phyloP scores from a whole-genome alignment of 2,329 filamentous ascomycete species.

The Monosporascus sp. region DNA sequence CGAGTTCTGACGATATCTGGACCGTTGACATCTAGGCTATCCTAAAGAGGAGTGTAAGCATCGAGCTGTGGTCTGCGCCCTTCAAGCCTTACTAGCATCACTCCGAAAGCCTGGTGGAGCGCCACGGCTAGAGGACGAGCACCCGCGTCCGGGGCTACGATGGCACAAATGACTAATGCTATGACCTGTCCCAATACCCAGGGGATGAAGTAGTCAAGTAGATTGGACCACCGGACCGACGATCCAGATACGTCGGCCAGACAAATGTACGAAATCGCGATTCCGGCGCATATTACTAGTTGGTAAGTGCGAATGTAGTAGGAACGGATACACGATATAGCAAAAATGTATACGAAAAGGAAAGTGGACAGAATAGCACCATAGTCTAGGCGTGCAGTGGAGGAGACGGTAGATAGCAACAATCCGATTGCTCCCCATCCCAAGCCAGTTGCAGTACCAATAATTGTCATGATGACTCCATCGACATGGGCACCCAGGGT shows the following conservation, averaged over 20 bases:
- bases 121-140: slow-evolving; percentile 44
- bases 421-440: slow-evolving; percentile 51
- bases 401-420: slow-evolving; percentile 47
- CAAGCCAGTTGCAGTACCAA: slow-evolving; percentile 48
- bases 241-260: slow-evolving; percentile 42
- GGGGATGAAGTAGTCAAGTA: slow-evolving; percentile 48
- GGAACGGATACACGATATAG: slow-evolving; percentile 47
- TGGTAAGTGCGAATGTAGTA: slow-evolving; percentile 54
- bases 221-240: slow-evolving; percentile 42
- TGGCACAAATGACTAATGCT: slow-evolving; percentile 41
- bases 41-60: slow-evolving; percentile 17
- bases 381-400: slow-evolving; percentile 40
- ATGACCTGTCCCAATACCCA: slow-evolving; percentile 53
- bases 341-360: slow-evolving; percentile 46
- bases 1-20: slow-evolving; percentile 30
- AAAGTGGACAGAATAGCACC: slow-evolving; percentile 53
- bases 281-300: slow-evolving; percentile 47
- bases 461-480: slow-evolving; percentile 46
- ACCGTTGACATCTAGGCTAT: slow-evolving; percentile 33
- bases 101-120: slow-evolving; percentile 40
- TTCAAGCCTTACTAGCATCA: slow-evolving; percentile 36
- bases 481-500: slow-evolving; percentile 54
- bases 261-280: slow-evolving; percentile 49
- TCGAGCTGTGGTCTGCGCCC: not conserved
- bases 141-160: slow-evolving; percentile 51